Percentiles rank a stretch among this genome's conserved stretches.
Evolutionary conservation across 140 eudicot genomes (phyloP).

Genomic region (Ambrosia hybrid): DNA sequence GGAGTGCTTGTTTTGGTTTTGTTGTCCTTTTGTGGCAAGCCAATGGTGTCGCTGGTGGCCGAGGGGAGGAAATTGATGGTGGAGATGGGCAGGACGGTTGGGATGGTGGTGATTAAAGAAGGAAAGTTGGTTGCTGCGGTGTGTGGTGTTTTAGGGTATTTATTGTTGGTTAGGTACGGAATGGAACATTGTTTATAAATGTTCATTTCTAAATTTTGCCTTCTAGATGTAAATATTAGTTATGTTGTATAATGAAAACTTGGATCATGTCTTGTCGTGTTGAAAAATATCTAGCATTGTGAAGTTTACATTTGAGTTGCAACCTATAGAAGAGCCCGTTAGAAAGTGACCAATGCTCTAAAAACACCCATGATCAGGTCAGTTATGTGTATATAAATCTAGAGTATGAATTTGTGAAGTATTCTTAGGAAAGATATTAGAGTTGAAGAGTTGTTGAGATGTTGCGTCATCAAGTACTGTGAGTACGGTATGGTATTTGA

Average conservation of each 20-base stretch:
- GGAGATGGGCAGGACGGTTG: constrained; percentile 58
- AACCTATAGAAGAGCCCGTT: too few relatives aligned
- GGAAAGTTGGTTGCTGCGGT: constrained; percentile 73
- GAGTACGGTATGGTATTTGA: too few relatives aligned
- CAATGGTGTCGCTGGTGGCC: constrained; percentile 53
- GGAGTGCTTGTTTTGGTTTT: constrained; percentile 60
- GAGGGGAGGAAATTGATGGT: constrained; percentile 82
- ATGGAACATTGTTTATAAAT: neutral
- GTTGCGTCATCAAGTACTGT: too few relatives aligned
- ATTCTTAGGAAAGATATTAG: too few relatives aligned
- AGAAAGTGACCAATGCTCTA: too few relatives aligned
- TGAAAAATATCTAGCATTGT: neutral
- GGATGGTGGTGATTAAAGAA: constrained; percentile 63
- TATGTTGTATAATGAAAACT: neutral
- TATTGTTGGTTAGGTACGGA: constrained; percentile 44
- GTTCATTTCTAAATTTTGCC: neutral
- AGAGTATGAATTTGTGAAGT: too few relatives aligned
- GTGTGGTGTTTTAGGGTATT: constrained; percentile 59
- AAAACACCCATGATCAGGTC: too few relatives aligned
- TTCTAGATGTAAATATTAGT: neutral
- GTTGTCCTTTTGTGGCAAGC: constrained; percentile 57
- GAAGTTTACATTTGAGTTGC: too few relatives aligned
- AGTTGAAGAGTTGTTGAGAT: too few relatives aligned
- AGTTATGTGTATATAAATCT: too few relatives aligned
- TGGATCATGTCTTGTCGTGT: neutral